phyloP scores from a whole-genome alignment of 2,329 filamentous ascomycete genomes.

The Claviceps humidiphila region DNA sequence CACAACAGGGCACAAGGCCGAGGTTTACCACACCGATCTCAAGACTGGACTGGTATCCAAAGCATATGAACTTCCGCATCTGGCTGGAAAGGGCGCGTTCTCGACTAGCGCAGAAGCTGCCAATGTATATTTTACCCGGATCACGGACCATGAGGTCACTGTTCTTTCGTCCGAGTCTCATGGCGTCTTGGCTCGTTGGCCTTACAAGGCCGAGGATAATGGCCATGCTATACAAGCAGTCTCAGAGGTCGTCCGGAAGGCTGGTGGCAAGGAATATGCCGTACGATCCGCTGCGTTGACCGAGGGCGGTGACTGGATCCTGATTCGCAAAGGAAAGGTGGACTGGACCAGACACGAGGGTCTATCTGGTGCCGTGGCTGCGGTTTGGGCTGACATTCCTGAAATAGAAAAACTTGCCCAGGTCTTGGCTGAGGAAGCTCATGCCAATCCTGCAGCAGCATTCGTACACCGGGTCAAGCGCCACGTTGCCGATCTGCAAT shows the following conservation, averaged over 20 bases:
- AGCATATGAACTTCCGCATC: conserved; percentile 64
- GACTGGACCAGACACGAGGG: conserved; percentile 76
- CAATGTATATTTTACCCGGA: conserved; percentile 79
- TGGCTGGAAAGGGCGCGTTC: conserved; percentile 60
- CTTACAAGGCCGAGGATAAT: conserved; percentile 32
- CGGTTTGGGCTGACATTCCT: conserved; percentile 66
- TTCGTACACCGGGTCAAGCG: conserved; percentile 78
- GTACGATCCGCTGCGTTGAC: conserved; percentile 63
- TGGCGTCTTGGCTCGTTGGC: conserved; percentile 64
- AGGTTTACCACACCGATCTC: conserved; percentile 73
- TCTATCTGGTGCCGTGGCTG: conserved; percentile 65
- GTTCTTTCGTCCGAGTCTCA: conserved; percentile 67
- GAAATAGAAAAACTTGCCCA: conserved; percentile 62
- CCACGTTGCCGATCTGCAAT: conserved; percentile 64
- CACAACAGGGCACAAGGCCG: conserved; percentile 58
- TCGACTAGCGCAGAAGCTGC: conserved; percentile 64
- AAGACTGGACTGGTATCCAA: conserved; percentile 57
- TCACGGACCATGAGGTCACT: conserved; percentile 60
- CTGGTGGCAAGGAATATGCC: conserved; percentile 52
- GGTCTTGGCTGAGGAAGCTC: conserved; percentile 73
- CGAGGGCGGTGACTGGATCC: conserved; percentile 60
- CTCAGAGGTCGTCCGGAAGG: conserved; percentile 69
- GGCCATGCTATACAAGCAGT: conserved; percentile 50
- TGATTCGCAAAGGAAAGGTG: conserved; percentile 69
- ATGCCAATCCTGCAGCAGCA: conserved; percentile 66